Base-by-base conservation (phyloP, 1,139 yeast genomes). In the Hyphopichia burtonii region DNA sequence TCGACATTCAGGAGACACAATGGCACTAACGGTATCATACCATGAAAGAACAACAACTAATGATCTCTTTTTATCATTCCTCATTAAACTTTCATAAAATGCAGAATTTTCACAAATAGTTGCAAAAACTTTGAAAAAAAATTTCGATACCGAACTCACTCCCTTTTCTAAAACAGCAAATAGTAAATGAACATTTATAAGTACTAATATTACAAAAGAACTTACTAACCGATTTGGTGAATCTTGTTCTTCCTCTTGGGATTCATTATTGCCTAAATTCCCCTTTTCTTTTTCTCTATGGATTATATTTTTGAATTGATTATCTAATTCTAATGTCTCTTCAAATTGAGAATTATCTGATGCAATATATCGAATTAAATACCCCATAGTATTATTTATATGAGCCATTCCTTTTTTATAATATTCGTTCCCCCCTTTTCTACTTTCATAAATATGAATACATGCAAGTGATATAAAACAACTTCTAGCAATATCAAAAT, bases 1-100 rank as follows among this genome's bases (percentile, higher is more conserved):
- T 17, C 83, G 56, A 46, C 76, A 76, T 54, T 77, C 82, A 0
- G 82, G 78, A 1, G 81, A 73, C 1, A 73, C 76, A n/a, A 77
- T 59, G 1, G 82, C 78, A 32, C 76, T 59, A 2, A 77, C 74
- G 0, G 82, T 77, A 50, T 78, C 83, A 53, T 74, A 77, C 82
- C 82, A 77, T 1, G 80, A 70, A 5, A 78, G 52, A 12, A 74
- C 78, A 15, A 77, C 76, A 11, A 74, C 67, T 32, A 77, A 52
- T 4, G 76, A 71, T 19, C 72, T 65, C 47, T 75, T 78, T 46
- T 73, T 75, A 20, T 74, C 76, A 37, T 65, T 68, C 15, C 66
- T 66, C 49, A 70, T 49, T 27, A 63, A 51, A n/a, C 54, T 44
- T 22, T 49, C 44, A 45, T 56, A 59, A 37, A 64, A 60, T 11